Evolutionary conservation across 78 protist species (phyloP), one percentile per base, ranked within the genome.

Genomic region (Mantamonas sphyraenae): DNA sequence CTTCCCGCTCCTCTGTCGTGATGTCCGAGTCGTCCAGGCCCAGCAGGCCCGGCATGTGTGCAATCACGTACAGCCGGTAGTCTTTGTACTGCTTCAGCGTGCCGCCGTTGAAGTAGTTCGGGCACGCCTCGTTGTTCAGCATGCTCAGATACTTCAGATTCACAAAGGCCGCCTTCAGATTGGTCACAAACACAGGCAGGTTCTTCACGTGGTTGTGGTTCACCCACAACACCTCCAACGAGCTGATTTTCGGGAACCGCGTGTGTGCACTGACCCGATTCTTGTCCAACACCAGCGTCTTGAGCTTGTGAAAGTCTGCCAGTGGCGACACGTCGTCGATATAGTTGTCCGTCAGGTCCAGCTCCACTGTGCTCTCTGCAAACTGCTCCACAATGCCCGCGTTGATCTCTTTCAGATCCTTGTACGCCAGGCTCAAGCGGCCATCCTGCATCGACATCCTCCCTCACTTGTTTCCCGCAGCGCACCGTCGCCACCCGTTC

Each of bases 81-180:
- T 73, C 85, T 61, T 33, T 58, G 68, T 80, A 80, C 42, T 74
- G 78, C 17, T 43, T 19, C 24, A 69, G 31, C 3, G 77, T 43
- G 58, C 73, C 77, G 16, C 71, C 71, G 68, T 72, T 74, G 65
- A 80, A 80, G 34, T 56, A 80, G 67, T 80, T 80, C 42, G 85
- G 85, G 61, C 85, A 80, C 28, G 85, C 85, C 39, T 56, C 72
- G 72, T 80, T 80, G 64, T 73, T 73, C 43, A 80, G 35, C 85
- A 80, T 72, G 39, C 64, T 37, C 28, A 80, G 56, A 53, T 69
- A 45, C 22, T 39, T 58, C 3, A 80, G 2, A 12, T 64, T 33
- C 40, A 78, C 78, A 12, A 34, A 40, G 17, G 71, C 12, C 10
- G 37, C 75, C 14, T 14, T 7, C 14, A 80, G 50, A 28, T 34